phyloP scores from a whole-genome alignment of 352 stramenopile species.

The Saprolegnia diclina region DNA sequence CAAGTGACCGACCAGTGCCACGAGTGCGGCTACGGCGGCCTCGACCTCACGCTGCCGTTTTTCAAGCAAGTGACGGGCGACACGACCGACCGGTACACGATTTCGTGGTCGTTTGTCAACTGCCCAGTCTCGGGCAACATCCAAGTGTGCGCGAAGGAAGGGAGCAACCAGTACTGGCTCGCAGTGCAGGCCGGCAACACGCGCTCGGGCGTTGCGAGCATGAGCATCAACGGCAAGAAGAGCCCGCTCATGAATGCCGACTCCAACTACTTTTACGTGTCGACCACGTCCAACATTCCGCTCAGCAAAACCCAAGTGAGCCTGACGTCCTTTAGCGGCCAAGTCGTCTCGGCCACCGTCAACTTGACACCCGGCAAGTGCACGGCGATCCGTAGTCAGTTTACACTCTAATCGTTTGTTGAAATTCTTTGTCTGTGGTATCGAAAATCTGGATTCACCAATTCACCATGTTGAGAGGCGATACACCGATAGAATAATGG shows the following conservation, averaged over 20 bases:
- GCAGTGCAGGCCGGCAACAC: conserved; percentile 60
- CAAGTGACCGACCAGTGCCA: conserved; percentile 67
- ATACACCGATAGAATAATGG: too few species aligned
- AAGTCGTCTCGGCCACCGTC: conserved; percentile 53
- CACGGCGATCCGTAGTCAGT: conserved; percentile 43
- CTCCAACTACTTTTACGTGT: conserved; percentile 34
- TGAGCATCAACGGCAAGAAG: conserved; percentile 43
- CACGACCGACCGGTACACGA: conserved; percentile 38
- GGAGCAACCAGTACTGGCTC: conserved; percentile 55
- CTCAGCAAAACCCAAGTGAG: conserved; percentile 31
- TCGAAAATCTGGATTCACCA: too few species aligned
- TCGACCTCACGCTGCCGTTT: conserved; percentile 49
- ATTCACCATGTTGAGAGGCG: too few species aligned
- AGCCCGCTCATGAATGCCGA: conserved; percentile 30
- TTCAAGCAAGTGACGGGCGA: conserved; percentile 37
- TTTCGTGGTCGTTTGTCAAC: conserved; percentile 63
- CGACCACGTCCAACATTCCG: not conserved
- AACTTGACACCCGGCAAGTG: conserved; percentile 42
- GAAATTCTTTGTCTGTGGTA: too few species aligned
- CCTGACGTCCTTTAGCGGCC: conserved; percentile 49
- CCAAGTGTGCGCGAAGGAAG: conserved; percentile 48
- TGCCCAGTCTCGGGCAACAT: conserved; percentile 48
- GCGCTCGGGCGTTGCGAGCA: conserved; percentile 38
- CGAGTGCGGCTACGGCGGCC: conserved; percentile 40
- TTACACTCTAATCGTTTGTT: conserved; percentile 26